Base-by-base conservation (phyloP, 768 basidiomycete species). In the Mycena vitilis region DNA sequence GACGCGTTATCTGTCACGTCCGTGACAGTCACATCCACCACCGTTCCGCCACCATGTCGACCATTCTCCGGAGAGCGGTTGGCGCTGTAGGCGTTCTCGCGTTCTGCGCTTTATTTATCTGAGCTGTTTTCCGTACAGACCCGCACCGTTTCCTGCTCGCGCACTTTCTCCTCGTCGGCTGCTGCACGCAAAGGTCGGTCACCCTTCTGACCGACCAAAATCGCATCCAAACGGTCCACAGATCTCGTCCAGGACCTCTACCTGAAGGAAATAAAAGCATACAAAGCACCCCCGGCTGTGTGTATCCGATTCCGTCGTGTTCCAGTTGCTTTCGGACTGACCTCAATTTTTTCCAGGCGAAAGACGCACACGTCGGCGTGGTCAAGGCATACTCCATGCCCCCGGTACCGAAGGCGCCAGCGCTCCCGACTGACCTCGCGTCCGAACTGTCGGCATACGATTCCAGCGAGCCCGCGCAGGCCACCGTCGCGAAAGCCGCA, bases 401-500 rank as follows among this genome's bases (percentile, higher is more conserved):
- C 1, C 79, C 90, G 18, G 76, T 88, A 30, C 98, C 97, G 59
- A 84, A 89, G 65, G 80, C 89, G 2, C 96, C 97, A 13, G 78
- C 86, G 16, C 84, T 98, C 55, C 95, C 96, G 58, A 78, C 85
- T 56, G 91, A 96, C 81, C 89, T 99, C 71, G 95, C 97, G n/a
- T 80, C 91, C 22, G 95, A 97, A 74, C 90, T 98, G 66, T 77
- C 90, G 2, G 90, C 91, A 42, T 99, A 98, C 79, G 96, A 98
- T 71, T 84, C 89, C 18, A 79, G 88, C 18, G 94, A 97, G 78
- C 95, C 95, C 60, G 82, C 84, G 23, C 76, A 83, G 59, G 84
- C 86, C 52, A 76, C 81, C 8, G 74, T 76, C 15, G 76, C 79
- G 30, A 76, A 81, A 8, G 73, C 77, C 5, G 66, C 79, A 48